These are phyloP conservation scores for Oryza coarctata DNA, from an alignment of 176 grass and related monocot species.

Conservation along the genomic window DNA sequence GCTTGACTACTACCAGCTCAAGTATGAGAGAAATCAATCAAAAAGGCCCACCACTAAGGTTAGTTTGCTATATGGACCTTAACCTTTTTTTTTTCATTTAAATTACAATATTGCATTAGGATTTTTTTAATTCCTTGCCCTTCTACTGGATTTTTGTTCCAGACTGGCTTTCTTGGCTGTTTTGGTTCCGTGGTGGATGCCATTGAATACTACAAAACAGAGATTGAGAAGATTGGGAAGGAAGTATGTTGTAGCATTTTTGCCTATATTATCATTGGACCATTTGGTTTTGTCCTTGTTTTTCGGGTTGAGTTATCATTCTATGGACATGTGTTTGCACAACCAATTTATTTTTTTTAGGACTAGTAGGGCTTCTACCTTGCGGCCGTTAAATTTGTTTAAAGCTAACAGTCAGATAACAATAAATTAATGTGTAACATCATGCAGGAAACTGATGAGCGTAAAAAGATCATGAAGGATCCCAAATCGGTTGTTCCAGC, in stretches of 20 bases:
- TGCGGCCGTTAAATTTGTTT: slow-evolving; percentile 11
- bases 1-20: slow-evolving; percentile 82
- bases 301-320: not conserved
- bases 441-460: slow-evolving; percentile 73
- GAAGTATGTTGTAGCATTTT: slow-evolving; percentile 56
- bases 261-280: not conserved
- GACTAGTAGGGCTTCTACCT: not conserved
- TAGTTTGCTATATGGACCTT: slow-evolving; percentile 13
- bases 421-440: slow-evolving; percentile 10
- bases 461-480: slow-evolving; percentile 72
- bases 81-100: not conserved
- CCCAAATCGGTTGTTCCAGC: slow-evolving; percentile 71
- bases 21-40: slow-evolving; percentile 75
- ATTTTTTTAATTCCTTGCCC: slow-evolving; percentile 32
- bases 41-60: slow-evolving; percentile 84
- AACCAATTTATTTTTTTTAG: not conserved
- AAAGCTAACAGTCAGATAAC: slow-evolving; percentile 4
- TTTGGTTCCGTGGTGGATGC: slow-evolving; percentile 86
- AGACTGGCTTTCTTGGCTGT: slow-evolving; percentile 92
- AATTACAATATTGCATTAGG: not conserved
- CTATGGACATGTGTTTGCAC: not conserved
- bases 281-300: not conserved
- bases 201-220: slow-evolving; percentile 85
- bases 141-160: slow-evolving; percentile 27
- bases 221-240: slow-evolving; percentile 78